A percentile compares a stretch with the other conserved stretches of the same genome.
These are phyloP conservation scores for Tetrahymena malaccensis DNA, from an alignment of 73 alveolate species.

Conservation along the genomic window DNA sequence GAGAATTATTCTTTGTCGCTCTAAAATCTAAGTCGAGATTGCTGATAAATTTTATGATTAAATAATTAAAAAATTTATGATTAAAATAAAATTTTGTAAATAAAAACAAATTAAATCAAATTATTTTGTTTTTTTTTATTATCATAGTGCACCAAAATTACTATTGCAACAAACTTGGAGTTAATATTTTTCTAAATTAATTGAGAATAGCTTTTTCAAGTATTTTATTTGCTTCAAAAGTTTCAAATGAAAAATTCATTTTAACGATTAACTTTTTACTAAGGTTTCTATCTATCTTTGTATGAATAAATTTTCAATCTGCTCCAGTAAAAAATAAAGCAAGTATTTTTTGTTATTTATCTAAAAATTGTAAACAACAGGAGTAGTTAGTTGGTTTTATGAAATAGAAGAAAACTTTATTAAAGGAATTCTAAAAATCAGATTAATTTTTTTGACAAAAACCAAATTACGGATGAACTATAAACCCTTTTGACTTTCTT, in stretches of 20 bases:
- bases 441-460: no score
- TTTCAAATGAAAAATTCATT: no score
- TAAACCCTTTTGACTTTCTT: background rate
- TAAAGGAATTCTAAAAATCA: background rate
- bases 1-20: background rate
- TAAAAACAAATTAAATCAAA: background rate
- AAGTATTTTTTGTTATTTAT: no score
- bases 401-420: background rate
- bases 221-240: no score
- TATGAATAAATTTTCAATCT: background rate
- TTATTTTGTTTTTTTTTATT: no score
- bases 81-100: background rate
- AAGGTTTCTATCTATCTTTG: background rate
- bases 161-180: no score
- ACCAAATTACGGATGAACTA: background rate
- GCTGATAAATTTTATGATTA: background rate
- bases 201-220: no score
- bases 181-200: no score
- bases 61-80: background rate
- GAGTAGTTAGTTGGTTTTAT: background rate
- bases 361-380: background rate
- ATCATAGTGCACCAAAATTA: no score
- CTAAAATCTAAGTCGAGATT: background rate
- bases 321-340: background rate
- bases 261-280: no score